Evolutionary conservation across 23 red algal species (phyloP).

Genomic region (Gracilaria vermiculophylla): DNA sequence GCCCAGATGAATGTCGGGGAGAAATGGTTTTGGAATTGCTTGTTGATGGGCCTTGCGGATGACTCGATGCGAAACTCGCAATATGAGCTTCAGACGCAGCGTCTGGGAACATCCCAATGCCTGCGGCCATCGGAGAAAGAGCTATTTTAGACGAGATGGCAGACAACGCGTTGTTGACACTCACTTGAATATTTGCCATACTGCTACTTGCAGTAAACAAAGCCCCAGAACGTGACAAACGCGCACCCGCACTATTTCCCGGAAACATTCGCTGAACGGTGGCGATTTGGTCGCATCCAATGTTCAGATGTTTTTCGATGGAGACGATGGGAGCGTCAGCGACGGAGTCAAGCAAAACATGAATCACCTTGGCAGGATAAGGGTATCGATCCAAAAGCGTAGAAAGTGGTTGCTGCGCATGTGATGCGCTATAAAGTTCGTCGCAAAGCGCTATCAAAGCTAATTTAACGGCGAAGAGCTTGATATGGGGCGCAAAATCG

Average conservation of each 20-base stretch:
- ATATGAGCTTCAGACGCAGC: neutral
- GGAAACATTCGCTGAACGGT: neutral
- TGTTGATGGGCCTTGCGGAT: neutral
- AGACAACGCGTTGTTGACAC: slow-evolving; percentile 5
- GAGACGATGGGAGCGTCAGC: neutral
- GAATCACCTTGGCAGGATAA: neutral
- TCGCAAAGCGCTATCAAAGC: slow-evolving; percentile 1
- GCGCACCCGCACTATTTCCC: neutral
- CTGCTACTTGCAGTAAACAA: neutral
- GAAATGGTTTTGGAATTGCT: neutral
- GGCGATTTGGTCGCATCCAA: slow-evolving; percentile 1
- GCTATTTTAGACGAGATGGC: neutral
- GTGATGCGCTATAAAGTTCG: neutral
- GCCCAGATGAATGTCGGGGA: neutral
- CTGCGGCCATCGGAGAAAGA: neutral
- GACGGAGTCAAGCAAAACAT: neutral
- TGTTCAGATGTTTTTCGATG: slow-evolving; percentile 7
- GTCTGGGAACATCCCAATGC: neutral
- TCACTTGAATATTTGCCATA: neutral
- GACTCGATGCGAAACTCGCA: neutral
- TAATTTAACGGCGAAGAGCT: neutral
- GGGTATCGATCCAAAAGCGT: neutral
- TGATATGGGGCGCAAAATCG: neutral
- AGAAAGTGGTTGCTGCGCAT: slow-evolving; percentile 2
- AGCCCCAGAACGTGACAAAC: neutral